Base-by-base conservation (phyloP, 2,329 filamentous ascomycete genomes). In the Chaetomiaceae sp. region DNA sequence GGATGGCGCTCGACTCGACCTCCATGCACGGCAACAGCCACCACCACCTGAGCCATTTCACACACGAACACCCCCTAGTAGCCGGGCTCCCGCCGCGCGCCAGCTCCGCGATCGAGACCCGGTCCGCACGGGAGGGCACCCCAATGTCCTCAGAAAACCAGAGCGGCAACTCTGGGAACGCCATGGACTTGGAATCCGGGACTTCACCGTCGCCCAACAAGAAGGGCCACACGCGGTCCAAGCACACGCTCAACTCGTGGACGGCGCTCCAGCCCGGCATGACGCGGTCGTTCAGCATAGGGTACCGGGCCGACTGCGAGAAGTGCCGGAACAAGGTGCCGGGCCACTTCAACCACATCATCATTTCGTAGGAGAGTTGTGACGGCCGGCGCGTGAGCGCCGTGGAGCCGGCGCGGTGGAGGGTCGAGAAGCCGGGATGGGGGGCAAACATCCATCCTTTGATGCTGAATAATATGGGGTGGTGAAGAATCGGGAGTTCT, bases 331-430 rank as follows among this genome's bases (percentile, higher is more conserved):
- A 81, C 66, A 87, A 84, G 66, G 85, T 89, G 7, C 87, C 88
- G 0, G 88, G 88, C 1, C 88, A 91, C 66, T 91, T 89, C 66
- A 90, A 87, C 64, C 88, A 91, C 69, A 89, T 91, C 55, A 83
- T 89, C 59, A 78, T 84, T 63, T 82, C 80, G 44, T 83, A 82
- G 75, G 43, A 46, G 31, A 51, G 57, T 36, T 43, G 39, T 11
- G 19, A 49, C 15, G 57, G 50, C 3, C 19, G n/a, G n/a, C n/a
- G 33, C n/a, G 6, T 33, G 22, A 58, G 47, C 31, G 22, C 17
- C 9, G 38, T 60, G 7, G 57, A 62, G 49, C 36, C 33, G 14
- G 29, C 43, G 1, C 6, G 12, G 25, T 27, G 36, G 34, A 55
- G 56, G 19, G 33, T 49, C 9, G 25, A 42, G 47, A 40, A 40